Percentiles rank a stretch among this genome's conserved stretches.
These are phyloP conservation scores for Zasmidium cellare DNA, from an alignment of 2,329 filamentous ascomycete species.

Conservation along the genomic window DNA sequence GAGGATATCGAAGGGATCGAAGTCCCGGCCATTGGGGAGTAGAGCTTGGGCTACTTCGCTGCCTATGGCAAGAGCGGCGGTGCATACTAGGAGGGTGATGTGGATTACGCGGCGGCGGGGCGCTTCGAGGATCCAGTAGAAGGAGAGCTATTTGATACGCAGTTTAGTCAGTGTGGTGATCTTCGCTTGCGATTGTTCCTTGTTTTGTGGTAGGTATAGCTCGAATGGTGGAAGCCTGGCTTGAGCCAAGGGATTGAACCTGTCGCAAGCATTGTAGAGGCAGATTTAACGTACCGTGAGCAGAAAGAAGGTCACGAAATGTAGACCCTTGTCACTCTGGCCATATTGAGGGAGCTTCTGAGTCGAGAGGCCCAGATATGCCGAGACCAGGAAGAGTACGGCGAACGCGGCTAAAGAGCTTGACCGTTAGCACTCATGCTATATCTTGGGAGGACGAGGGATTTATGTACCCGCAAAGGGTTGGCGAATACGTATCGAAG, in stretches of 20 bases:
- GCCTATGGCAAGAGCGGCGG: conserved; percentile 67
- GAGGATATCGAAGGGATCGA: conserved; percentile 81
- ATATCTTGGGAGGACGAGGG: conserved; percentile 1
- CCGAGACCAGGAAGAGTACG: conserved; percentile 67
- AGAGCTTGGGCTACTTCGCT: conserved; percentile 75
- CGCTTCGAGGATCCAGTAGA: conserved; percentile 98
- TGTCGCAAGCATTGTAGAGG: background rate
- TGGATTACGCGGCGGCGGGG: conserved; percentile 81
- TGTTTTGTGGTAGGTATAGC: background rate
- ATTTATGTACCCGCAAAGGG: conserved; percentile 77
- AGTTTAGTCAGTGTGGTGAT: too few species aligned
- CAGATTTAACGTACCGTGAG: conserved; percentile 61
- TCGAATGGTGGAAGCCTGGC: background rate
- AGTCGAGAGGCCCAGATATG: conserved; percentile 75
- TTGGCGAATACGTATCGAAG: conserved; percentile 77
- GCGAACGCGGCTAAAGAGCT: conserved; percentile 46
- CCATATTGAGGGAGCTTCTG: conserved; percentile 63
- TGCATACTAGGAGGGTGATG: conserved; percentile 78
- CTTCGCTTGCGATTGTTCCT: too few species aligned
- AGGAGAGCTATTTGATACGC: conserved; percentile 41
- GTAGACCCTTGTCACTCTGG: conserved; percentile 78
- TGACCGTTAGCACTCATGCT: conserved; percentile 8
- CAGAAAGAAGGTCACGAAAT: conserved; percentile 84
- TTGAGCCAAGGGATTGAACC: background rate
- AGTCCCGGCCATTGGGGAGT: conserved; percentile 60